Evolutionary conservation across 2,329 filamentous ascomycete genomes (phyloP).

Genomic region (Dothistroma septosporum): DNA sequence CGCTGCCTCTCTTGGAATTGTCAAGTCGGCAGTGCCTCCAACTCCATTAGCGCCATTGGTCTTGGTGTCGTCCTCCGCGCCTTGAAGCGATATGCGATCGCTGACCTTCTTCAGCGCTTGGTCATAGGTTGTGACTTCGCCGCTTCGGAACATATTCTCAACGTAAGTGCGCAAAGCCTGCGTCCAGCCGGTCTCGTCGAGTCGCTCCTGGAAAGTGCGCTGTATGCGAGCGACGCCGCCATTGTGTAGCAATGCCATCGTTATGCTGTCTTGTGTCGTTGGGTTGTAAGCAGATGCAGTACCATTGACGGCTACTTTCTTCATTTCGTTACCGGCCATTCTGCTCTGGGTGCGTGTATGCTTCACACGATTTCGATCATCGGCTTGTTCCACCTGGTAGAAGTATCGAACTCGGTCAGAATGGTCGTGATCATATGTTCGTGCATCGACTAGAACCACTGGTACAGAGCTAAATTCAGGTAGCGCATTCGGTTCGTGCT

Average conservation of each 20-base stretch:
- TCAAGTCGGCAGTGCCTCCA: constrained; percentile 22
- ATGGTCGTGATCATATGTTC: background rate
- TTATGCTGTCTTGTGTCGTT: constrained; percentile 40
- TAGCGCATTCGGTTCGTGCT: background rate
- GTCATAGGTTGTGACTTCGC: constrained; percentile 54
- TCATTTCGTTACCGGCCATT: constrained; percentile 18
- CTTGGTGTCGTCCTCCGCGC: constrained; percentile 24
- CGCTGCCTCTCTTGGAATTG: constrained; percentile 41
- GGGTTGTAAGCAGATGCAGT: constrained; percentile 39
- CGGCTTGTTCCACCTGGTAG: background rate
- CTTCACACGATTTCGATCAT: background rate
- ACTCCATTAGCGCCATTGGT: constrained; percentile 13
- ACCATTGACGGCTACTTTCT: constrained; percentile 39
- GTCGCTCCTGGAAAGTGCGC: constrained; percentile 49
- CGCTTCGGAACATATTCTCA: constrained; percentile 54
- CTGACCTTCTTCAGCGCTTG: constrained; percentile 54
- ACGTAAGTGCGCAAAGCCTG: constrained; percentile 53
- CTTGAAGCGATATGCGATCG: constrained; percentile 33
- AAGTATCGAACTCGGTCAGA: background rate
- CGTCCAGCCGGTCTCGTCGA: constrained; percentile 58
- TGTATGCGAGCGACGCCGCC: constrained; percentile 55
- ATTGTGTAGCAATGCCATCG: constrained; percentile 44
- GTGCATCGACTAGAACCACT: background rate
- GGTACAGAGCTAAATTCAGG: background rate
- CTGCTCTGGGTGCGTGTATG: background rate